Percentiles rank a stretch among this genome's conserved stretches.
These are phyloP conservation scores for Boletellus deceptivus DNA, from an alignment of 1,284 basidiomycete species.

Conservation along the genomic window DNA sequence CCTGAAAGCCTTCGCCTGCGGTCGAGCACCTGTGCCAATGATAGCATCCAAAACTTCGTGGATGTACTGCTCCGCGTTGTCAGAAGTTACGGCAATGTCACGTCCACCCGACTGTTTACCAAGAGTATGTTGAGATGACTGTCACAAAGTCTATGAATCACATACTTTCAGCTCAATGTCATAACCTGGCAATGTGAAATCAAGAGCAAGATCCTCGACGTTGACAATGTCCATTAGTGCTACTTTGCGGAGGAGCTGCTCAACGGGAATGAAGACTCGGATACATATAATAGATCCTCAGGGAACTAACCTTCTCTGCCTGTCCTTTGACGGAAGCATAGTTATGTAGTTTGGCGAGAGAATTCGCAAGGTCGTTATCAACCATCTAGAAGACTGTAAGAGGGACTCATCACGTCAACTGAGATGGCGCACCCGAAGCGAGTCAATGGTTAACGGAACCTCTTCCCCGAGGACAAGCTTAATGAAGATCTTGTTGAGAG, in stretches of 20 bases:
- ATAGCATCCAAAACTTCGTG: constrained; percentile 77
- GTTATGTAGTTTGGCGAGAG: constrained; percentile 75
- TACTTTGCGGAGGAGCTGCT: constrained; percentile 54
- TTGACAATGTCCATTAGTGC: constrained; percentile 59
- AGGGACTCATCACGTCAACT: neutral
- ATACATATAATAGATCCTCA: constrained; percentile 2
- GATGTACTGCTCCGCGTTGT: constrained; percentile 90
- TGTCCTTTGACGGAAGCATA: constrained; percentile 45
- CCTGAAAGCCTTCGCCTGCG: constrained; percentile 82
- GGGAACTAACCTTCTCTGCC: constrained; percentile 53
- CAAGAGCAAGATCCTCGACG: constrained; percentile 86
- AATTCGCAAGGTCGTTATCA: constrained; percentile 82
- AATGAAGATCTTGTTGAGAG: constrained; percentile 91
- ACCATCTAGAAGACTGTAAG: constrained; percentile 54
- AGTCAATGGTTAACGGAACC: constrained; percentile 80
- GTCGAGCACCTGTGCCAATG: constrained; percentile 70
- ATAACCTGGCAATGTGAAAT: constrained; percentile 96
- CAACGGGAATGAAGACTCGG: neutral
- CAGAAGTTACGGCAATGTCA: constrained; percentile 75
- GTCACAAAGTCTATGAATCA: constrained; percentile 2
- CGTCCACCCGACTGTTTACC: constrained; percentile 66
- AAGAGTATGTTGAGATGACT: neutral
- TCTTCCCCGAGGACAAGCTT: constrained; percentile 85
- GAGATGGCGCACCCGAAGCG: constrained; percentile 60
- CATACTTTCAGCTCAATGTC: constrained; percentile 84